These are phyloP conservation scores for Gynostemma pentaphyllum DNA, from an alignment of 306 rosid genomes.

Conservation along the genomic window DNA sequence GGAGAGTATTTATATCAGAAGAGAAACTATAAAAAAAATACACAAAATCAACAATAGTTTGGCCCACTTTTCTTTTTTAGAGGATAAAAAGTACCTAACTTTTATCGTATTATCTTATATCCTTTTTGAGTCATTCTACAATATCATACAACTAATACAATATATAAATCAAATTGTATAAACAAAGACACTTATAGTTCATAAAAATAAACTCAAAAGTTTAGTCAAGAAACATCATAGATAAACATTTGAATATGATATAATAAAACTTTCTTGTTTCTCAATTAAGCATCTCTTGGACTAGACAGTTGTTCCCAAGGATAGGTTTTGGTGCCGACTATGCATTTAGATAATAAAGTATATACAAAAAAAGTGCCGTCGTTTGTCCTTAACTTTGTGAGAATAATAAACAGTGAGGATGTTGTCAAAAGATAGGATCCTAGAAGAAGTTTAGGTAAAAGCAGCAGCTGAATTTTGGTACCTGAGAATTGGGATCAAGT, in stretches of 20 bases:
- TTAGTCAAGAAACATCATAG: background rate
- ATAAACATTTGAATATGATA: background rate
- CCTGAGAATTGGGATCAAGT: conserved; percentile 5
- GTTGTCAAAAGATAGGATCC: background rate
- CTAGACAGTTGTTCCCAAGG: conserved; percentile 6
- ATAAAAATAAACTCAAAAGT: background rate
- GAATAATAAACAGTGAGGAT: background rate
- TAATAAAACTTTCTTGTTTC: conserved; percentile 7
- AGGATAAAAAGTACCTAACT: conserved; percentile 10
- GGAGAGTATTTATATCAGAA: background rate
- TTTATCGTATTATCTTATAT: conserved; percentile 4
- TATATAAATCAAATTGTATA: background rate
- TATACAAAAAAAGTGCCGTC: background rate
- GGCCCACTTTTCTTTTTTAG: background rate
- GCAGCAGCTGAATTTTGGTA: background rate
- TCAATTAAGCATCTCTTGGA: conserved; percentile 12
- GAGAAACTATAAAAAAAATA: background rate
- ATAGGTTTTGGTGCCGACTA: conserved; percentile 1
- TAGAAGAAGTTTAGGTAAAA: conserved; percentile 1
- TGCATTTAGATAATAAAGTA: conserved; percentile 6
- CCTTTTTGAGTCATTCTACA: conserved; percentile 11
- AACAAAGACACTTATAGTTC: background rate
- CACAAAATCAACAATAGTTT: background rate
- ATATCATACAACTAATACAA: background rate
- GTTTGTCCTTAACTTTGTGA: background rate